Conservation (phyloP, 2,329 filamentous ascomycete species). For the Aspergillus ochraceoroseus region DNA sequence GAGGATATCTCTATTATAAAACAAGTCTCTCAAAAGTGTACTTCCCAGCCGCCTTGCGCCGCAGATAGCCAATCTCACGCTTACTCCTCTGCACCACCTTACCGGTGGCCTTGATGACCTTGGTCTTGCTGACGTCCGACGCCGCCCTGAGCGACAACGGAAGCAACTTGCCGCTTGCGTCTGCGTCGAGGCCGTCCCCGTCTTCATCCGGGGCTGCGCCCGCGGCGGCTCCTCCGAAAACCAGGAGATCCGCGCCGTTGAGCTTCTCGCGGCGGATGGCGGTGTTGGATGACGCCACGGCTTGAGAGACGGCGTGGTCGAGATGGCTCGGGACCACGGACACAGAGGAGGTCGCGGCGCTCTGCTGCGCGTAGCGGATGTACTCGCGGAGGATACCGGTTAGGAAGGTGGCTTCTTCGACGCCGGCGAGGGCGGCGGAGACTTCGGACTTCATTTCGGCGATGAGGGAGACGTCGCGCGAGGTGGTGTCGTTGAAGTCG, state of each 20-base stretch:
- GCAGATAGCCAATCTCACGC: constrained; percentile 70
- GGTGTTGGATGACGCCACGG: constrained; percentile 11
- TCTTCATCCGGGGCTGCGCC: constrained; percentile 30
- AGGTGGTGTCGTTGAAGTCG: constrained; percentile 29
- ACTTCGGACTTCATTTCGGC: constrained; percentile 48
- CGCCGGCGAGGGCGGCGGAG: constrained; percentile 44
- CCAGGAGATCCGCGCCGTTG: constrained; percentile 39
- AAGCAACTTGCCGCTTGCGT: constrained; percentile 48
- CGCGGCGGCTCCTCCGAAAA: too few relatives aligned
- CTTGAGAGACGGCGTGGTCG: too few relatives aligned
- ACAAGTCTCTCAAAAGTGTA: constrained; percentile 78
- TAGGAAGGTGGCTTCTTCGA: constrained; percentile 47
- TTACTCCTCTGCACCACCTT: constrained; percentile 64
- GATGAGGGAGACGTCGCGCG: constrained; percentile 43
- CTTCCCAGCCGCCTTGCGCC: constrained; percentile 71
- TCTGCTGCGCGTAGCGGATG: constrained; percentile 41
- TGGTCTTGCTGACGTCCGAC: constrained; percentile 42
- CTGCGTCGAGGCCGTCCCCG: constrained; percentile 28
- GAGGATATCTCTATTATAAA: constrained; percentile 45
- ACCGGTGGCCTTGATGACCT: constrained; percentile 59
- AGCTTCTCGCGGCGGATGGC: constrained; percentile 36
- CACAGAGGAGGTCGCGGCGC: too few relatives aligned
- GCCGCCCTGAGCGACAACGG: constrained; percentile 68
- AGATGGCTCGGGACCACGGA: too few relatives aligned
- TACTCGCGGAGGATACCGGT: constrained; percentile 47